Evolutionary conservation across 1,139 yeast species (phyloP), one percentile per base, ranked within the genome.

Genomic region (Citeromyces siamensis): DNA sequence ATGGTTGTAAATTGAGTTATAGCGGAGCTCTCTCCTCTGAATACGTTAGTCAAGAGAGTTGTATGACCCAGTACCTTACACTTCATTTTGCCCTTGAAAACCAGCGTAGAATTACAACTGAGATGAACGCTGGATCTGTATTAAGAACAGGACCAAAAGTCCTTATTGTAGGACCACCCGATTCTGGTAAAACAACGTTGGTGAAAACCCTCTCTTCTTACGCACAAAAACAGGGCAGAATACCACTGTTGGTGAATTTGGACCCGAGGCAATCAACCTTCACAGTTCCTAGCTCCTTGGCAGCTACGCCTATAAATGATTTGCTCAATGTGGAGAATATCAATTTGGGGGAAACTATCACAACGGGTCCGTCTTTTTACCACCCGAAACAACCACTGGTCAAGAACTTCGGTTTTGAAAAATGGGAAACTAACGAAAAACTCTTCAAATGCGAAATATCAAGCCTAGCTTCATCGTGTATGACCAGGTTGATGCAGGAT

Each of bases 341-440:
- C 10, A 62, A 63, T 32, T 81, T 90, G 73, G 97, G 97, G 6
- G 77, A 80, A 37, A 69, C 90, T 6, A 72, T 82, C 36, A 81
- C 94, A 0, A 81, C 88, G n/a, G 97, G 97, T 18, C 83, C 93
- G 1, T 72, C 93, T 2, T 59, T 67, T 36, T 71, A 83, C 41
- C 94, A 84, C 53, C 85, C 90, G 12, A 84, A 85, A 52, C 94
- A 84, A 52, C 97, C 97, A 1, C 55, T 82, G 20, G 93, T 83
- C 7, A 80, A 82, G 50, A 77, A 71, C 49, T 85, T 67, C 55
- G 98, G 98, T 0, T 67, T 79, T 38, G 82, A 76, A 35, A 59
- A 63, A 31, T 65, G 74, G 19, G 47, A 59, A 3, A 77, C 75
- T 12, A 86, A 86, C 53, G 50, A 68, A 36, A 72, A 69, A 35